phyloP scores from a whole-genome alignment of 441 rosid genomes.

The Corymbia citriodora region DNA sequence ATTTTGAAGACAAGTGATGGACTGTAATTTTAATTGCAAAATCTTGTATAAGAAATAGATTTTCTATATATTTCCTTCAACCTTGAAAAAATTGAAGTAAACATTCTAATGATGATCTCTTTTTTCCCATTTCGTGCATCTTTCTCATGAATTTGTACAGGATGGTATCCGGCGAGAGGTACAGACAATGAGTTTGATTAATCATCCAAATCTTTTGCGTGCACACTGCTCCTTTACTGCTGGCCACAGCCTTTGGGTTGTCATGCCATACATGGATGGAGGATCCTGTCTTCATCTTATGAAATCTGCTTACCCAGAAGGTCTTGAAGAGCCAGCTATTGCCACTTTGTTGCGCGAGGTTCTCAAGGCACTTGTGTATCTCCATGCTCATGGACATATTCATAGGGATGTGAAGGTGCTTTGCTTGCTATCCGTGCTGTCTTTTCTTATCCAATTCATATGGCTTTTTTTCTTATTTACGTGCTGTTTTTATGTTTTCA shows the following conservation, averaged over 20 bases:
- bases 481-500: background rate
- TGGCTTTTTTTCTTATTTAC: background rate
- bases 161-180: slow-evolving; percentile 98
- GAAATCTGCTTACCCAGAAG: slow-evolving; percentile 80
- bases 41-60: background rate
- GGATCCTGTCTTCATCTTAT: slow-evolving; percentile 98
- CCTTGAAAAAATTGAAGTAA: background rate
- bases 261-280: slow-evolving; percentile 99
- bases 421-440: background rate
- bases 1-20: background rate
- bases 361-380: slow-evolving; percentile 96
- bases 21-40: background rate
- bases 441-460: background rate
- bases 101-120: background rate
- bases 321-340: slow-evolving; percentile 93
- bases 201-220: slow-evolving; percentile 84
- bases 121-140: background rate
- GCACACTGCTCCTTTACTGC: slow-evolving; percentile 96
- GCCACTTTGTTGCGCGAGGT: slow-evolving; percentile 87
- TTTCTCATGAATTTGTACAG: slow-evolving; percentile 29
- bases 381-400: slow-evolving; percentile 93
- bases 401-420: slow-evolving; percentile 97
- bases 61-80: background rate
- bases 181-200: slow-evolving; percentile 89
- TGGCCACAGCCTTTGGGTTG: slow-evolving; percentile 92